Evolutionary conservation across 2,329 filamentous ascomycete genomes (phyloP), one percentile per base, ranked within the genome.

Genomic region (Xylaria sp.): DNA sequence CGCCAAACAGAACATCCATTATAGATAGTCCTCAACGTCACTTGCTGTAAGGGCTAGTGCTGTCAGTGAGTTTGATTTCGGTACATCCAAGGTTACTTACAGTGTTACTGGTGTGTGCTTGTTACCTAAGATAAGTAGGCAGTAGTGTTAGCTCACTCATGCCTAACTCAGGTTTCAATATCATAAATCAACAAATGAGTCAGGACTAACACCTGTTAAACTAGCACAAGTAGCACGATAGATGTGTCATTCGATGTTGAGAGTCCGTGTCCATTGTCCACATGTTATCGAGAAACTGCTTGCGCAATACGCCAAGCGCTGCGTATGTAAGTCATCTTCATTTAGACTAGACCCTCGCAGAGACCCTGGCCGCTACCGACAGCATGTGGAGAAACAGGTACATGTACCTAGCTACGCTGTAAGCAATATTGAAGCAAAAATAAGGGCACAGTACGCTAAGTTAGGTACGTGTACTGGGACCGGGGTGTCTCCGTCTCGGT

Each of bases 381-480:
- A 46, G 37, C 60, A 55, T 25, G 60, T 55, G 60, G 60, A 55
- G 51, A 55, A 44, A 23, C 55, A 58, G 20, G 44, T 13, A 48
- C 28, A 28, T 28, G 28, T 28, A 28, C 4, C 28, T 3, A 28
- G 5, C 2, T 28, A 28, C 28, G 28, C 28, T 28, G 28, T 28
- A 28, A 28, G 28, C 28, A 28, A 28, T 28, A 28, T 28, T 28
- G 28, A 28, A 20, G 44, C 18, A 5, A 20, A 25, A 37, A 44
- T 28, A 28, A 28, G 34, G 10, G 54, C 18, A 57, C 55, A 34
- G 56, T 25, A 60, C 39, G 10, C 15, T 15, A 12, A 41, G 34
- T 34, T 20, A 48, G 28, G 52, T 55, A 55, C 28, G 52, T 37
- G 52, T n/a, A 12, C 15, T n/a, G 25, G 15, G 23, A 15, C n/a